A percentile compares a stretch with the other conserved stretches of the same genome.
Conservation (phyloP, 805 yeast genomes). For the Candida chauliodis region DNA sequence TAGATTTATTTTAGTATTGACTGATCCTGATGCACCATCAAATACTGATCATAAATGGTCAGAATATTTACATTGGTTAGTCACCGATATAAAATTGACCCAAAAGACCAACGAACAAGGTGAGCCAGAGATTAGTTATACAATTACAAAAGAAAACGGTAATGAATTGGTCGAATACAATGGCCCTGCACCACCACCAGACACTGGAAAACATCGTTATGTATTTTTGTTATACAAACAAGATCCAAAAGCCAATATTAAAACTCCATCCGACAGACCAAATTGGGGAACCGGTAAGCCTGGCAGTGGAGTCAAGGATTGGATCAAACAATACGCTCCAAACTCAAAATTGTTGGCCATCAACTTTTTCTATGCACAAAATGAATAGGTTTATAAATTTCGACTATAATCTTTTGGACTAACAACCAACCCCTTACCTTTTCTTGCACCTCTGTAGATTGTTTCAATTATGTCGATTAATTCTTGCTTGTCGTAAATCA, state of each 20-base stretch:
- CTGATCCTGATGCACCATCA: slow-evolving; percentile 95
- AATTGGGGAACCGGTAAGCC: slow-evolving; percentile 88
- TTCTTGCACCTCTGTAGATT: slow-evolving; percentile 83
- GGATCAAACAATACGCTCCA: slow-evolving; percentile 59
- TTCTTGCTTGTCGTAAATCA: slow-evolving; percentile 74
- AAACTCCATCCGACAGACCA: slow-evolving; percentile 54
- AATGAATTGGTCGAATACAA: slow-evolving; percentile 51
- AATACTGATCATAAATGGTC: slow-evolving; percentile 82
- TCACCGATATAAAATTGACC: slow-evolving; percentile 48
- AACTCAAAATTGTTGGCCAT: slow-evolving; percentile 61
- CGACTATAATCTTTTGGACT: slow-evolving; percentile 71
- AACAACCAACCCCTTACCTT: slow-evolving; percentile 87
- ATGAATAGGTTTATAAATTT: slow-evolving; percentile 21
- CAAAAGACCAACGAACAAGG: slow-evolving; percentile 23
- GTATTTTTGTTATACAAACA: slow-evolving; percentile 74
- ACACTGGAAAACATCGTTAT: slow-evolving; percentile 85
- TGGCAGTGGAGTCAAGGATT: slow-evolving; percentile 71
- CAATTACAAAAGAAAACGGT: slow-evolving; percentile 35
- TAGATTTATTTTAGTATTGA: slow-evolving; percentile 69
- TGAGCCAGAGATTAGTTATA: slow-evolving; percentile 17
- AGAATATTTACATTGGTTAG: slow-evolving; percentile 76
- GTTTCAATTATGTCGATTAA: slow-evolving; percentile 88
- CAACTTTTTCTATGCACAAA: slow-evolving; percentile 83
- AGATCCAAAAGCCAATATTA: slow-evolving; percentile 40
- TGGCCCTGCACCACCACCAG: slow-evolving; percentile 90